Evolutionary conservation across 2,329 filamentous ascomycete species (phyloP), one percentile per base, ranked within the genome.

Genomic region (Endothia cerciana): DNA sequence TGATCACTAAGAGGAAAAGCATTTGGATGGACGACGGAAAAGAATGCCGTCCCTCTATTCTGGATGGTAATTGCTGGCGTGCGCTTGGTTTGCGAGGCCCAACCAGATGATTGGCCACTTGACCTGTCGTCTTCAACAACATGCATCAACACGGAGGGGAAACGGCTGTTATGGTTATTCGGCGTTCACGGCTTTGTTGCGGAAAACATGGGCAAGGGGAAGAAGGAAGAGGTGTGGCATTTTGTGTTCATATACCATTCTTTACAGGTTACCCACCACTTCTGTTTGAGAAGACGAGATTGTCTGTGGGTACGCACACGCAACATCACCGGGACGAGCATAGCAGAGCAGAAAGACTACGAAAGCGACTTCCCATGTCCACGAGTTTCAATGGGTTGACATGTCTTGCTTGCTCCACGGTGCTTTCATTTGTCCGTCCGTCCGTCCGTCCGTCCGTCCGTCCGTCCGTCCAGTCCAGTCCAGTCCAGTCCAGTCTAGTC

Each of bases 171-270:
- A 33, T 36, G 38, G 49, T 51, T 47, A 33, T 38, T 17, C 1
- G 64, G 64, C 59, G 64, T 65, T 53, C 7, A 59, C n/a, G 64
- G 64, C 45, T 65, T 41, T n/a, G 4, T 30, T 57, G 38, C 33
- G 41, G 51, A 40, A 58, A 63, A 65, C 49, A 11, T 51, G 60
- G 51, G 53, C 33, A n/a, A 22, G 43, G 59, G 53, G 11, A 40
- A 51, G 53, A 36, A 53, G 30, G 41, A 49, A 62, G 25, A 25
- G 43, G 60, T 59, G 53, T 62, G 63, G 41, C 47, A 59, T 56
- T 65, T 53, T 49, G 45, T 62, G 51, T 62, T 38, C 57, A 58
- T 63, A 63, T 65, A 65, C 62, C 64, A 63, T 65, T 59, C 64
- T 41, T 59, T 63, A 62, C 49, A 57, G 45, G 47, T 51, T n/a